phyloP scores from a whole-genome alignment of 306 rosid species.

The Spatholobus suberectus region DNA sequence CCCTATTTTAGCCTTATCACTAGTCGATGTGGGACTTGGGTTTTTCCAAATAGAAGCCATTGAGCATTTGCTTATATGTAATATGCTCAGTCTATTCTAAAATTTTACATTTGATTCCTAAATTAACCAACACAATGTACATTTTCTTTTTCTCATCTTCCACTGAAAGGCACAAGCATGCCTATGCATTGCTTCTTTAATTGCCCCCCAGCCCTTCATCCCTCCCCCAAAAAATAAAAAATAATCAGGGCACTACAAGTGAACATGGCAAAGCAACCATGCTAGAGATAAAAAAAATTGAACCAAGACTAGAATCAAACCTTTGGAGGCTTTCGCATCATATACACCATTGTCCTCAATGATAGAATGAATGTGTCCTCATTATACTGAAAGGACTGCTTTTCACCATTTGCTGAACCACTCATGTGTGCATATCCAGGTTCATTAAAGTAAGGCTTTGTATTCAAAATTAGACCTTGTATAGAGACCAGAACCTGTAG shows the following conservation, averaged over 20 bases:
- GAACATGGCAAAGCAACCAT: conserved; percentile 20
- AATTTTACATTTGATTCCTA: neutral
- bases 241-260: neutral
- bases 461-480: conserved; percentile 86
- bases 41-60: too few species aligned
- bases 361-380: conserved; percentile 75
- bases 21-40: too few species aligned
- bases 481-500: conserved; percentile 95
- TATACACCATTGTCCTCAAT: conserved; percentile 79
- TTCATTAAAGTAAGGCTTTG: conserved; percentile 89
- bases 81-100: neutral
- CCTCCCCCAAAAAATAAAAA: neutral
- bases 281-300: conserved; percentile 23
- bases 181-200: neutral
- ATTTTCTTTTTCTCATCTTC: neutral
- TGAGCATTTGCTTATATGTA: neutral
- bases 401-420: conserved; percentile 66
- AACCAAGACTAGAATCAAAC: conserved; percentile 54
- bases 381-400: conserved; percentile 60
- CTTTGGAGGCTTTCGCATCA: conserved; percentile 80
- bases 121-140: neutral
- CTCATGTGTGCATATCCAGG: conserved; percentile 69
- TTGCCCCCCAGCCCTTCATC: neutral
- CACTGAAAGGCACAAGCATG: conserved; percentile 19
- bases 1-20: too few species aligned